Base-by-base conservation (phyloP, 805 yeast genomes). In the Saturnispora galanensis region DNA sequence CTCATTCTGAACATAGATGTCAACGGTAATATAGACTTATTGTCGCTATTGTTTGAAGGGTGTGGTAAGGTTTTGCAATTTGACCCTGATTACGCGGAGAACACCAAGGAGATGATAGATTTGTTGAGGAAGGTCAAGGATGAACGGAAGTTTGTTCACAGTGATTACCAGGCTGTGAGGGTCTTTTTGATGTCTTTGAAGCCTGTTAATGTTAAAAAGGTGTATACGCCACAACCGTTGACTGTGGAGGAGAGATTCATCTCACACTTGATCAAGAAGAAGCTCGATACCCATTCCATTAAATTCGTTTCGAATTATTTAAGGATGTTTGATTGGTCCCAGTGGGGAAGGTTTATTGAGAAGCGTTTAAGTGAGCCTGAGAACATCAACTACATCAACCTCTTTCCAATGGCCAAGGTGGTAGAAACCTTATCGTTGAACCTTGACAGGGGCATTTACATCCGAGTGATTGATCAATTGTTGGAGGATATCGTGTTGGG, bases 11-110 rank as follows among this genome's bases (percentile, higher is more conserved):
- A 73, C 42, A 55, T 71, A 15, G 67, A 71, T 5, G 67, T 71
- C 0, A 70, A 77, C 8, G 72, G 73, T 48, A 84, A 82, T 56
- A 71, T 84, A 47, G 95, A 84, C 52, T 73, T 81, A 7, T 62
- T 88, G 45, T 69, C 77, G 9, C 70, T 80, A n/a, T 64, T 86
- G 36, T 81, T 86, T 54, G 95, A 88, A 53, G 68, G 76, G 32
- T 72, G 85, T 52, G 95, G 95, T 0, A 68, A 77, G 46, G 76
- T 79, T 47, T 66, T 88, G 41, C 57, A 82, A 37, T 65, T 74
- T 49, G 70, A 69, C 44, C 71, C 76, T 0, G 84, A 78, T 18
- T 80, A 77, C 48, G 66, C 65, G 39, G 71, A 66, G 6, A 65
- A 77, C 31, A 84, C 85, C 75, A 66, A 67, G 12, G 79, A 77